Conservation (phyloP, 2,329 filamentous ascomycete species). For the Cytospora piceae region DNA sequence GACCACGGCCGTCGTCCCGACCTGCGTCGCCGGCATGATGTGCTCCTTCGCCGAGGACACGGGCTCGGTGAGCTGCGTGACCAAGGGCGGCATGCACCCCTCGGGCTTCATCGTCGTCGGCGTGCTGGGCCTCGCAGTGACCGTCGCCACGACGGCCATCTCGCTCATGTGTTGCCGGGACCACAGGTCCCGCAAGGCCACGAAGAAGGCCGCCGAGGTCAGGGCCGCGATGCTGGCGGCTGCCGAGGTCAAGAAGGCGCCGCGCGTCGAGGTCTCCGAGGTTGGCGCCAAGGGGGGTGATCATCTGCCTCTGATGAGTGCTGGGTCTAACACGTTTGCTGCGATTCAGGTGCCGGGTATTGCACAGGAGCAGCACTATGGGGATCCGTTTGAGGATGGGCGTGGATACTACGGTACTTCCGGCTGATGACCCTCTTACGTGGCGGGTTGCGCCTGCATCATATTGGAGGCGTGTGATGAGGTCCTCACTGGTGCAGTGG, state of each 20-base stretch:
- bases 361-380: background rate
- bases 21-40: constrained; percentile 49
- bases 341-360: background rate
- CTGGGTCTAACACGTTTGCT: background rate
- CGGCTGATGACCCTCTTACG: background rate
- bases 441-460: background rate
- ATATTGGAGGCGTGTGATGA: background rate
- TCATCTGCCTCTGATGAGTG: constrained; percentile 9
- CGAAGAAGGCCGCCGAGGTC: constrained; percentile 52
- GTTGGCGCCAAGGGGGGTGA: background rate
- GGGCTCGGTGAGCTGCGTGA: constrained; percentile 49
- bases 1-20: constrained; percentile 40
- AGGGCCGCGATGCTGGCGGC: constrained; percentile 38
- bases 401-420: background rate
- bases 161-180: constrained; percentile 58
- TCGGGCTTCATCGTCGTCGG: constrained; percentile 53
- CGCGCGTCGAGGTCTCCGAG: background rate
- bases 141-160: constrained; percentile 45
- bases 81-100: constrained; percentile 45
- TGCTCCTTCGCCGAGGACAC: constrained; percentile 49
- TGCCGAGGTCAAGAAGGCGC: background rate
- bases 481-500: background rate
- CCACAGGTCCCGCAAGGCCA: constrained; percentile 47
- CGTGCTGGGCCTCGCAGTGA: constrained; percentile 49
- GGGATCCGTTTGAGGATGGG: background rate